Conservation (phyloP, 129 eudicot species). For the Arctium minus region DNA sequence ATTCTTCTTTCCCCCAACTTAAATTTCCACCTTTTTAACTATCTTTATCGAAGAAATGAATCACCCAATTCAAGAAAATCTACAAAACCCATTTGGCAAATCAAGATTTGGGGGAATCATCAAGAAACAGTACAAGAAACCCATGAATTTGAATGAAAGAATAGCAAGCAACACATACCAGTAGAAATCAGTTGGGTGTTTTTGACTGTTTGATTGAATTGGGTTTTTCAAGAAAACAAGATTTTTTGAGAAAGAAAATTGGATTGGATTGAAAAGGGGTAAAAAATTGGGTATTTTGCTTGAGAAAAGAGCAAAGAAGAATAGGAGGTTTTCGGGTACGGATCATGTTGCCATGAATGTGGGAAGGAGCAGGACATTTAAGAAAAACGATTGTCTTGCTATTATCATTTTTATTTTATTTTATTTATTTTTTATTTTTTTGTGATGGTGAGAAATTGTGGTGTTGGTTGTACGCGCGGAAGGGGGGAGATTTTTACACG, state of each 20-base stretch:
- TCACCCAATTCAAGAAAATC: slow-evolving; percentile 3
- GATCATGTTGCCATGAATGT: slow-evolving; percentile 28
- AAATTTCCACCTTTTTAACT: neutral
- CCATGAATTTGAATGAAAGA: neutral
- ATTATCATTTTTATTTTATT: neutral
- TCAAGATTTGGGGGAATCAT: neutral
- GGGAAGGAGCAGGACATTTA: slow-evolving; percentile 12
- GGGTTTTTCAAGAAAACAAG: neutral
- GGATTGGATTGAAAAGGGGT: neutral
- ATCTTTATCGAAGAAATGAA: neutral
- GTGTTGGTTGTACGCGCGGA: neutral
- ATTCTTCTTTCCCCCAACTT: neutral
- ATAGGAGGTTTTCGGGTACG: slow-evolving; percentile 8
- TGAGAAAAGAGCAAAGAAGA: slow-evolving; percentile 16
- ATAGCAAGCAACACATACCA: neutral
- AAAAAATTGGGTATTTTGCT: slow-evolving; percentile 4
- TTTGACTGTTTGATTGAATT: slow-evolving; percentile 5
- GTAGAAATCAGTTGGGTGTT: neutral
- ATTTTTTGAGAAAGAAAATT: neutral
- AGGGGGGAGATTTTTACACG: neutral
- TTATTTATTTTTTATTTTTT: neutral
- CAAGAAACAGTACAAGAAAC: neutral
- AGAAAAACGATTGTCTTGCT: slow-evolving; percentile 10
- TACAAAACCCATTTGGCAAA: neutral
- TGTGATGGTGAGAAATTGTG: neutral